phyloP scores from a whole-genome alignment of 768 basidiomycete genomes.

The Pulveroboletus ravenelii region DNA sequence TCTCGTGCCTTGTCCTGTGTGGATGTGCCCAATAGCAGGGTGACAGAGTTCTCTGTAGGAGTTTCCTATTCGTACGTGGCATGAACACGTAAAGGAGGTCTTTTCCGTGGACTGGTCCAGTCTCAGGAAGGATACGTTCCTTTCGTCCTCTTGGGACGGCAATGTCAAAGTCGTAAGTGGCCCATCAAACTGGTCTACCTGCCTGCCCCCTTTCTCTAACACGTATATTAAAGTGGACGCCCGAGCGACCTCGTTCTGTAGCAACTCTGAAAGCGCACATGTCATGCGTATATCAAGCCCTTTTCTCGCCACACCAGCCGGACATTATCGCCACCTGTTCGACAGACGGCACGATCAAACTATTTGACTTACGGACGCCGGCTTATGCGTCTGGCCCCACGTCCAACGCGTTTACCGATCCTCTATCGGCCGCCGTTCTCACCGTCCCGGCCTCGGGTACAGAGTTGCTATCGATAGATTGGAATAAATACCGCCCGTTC shows the following conservation, averaged over 20 bases:
- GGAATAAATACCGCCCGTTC: conserved; percentile 88
- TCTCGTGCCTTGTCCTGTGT: background rate
- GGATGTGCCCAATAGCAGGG: conserved; percentile 21
- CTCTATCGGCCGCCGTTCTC: conserved; percentile 64
- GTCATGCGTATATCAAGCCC: conserved; percentile 82
- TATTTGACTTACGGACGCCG: conserved; percentile 75
- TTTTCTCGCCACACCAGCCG: conserved; percentile 91
- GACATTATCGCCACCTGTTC: conserved; percentile 80
- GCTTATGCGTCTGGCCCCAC: conserved; percentile 50
- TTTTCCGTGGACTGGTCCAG: conserved; percentile 97
- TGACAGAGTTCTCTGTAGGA: conserved; percentile 50
- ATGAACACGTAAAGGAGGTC: conserved; percentile 90
- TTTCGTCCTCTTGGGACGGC: conserved; percentile 90
- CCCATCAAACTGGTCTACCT: background rate
- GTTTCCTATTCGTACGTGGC: conserved; percentile 86
- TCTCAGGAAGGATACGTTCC: conserved; percentile 81
- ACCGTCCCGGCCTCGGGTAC: conserved; percentile 74
- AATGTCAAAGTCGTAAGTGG: conserved; percentile 74
- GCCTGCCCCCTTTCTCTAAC: background rate
- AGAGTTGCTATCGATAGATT: conserved; percentile 80
- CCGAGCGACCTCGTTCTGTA: conserved; percentile 74
- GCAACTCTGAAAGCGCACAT: conserved; percentile 79
- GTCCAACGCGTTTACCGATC: conserved; percentile 57
- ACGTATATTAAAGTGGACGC: conserved; percentile 64
- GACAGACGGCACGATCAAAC: conserved; percentile 76